Evolutionary conservation across 1,139 yeast species (phyloP).

Genomic region (Magnusiomyces ingens): DNA sequence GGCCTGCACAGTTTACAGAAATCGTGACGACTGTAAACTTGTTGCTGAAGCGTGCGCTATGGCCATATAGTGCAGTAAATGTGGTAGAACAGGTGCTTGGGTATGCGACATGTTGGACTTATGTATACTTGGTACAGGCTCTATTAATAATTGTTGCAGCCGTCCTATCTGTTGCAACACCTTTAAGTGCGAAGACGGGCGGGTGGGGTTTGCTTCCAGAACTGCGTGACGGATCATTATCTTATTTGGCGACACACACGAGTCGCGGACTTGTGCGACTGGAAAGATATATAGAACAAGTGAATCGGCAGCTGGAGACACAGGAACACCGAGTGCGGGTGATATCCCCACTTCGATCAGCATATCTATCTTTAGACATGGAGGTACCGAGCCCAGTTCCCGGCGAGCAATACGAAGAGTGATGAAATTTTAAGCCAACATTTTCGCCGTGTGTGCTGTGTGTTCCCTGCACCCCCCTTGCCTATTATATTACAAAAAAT

Average conservation of each 20-base stretch:
- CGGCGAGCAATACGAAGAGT: constrained; percentile 6
- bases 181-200: background rate
- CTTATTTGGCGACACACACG: constrained; percentile 22
- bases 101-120: constrained; percentile 41
- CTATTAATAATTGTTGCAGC: background rate
- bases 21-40: constrained; percentile 45
- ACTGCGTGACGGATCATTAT: constrained; percentile 4
- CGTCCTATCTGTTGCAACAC: background rate
- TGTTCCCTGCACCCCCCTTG: background rate
- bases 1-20: constrained; percentile 35
- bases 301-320: constrained; percentile 36
- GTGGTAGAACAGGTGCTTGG: constrained; percentile 42
- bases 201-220: constrained; percentile 10
- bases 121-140: constrained; percentile 19
- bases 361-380: constrained; percentile 51
- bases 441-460: background rate
- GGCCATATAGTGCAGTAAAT: constrained; percentile 36
- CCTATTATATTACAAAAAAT: background rate
- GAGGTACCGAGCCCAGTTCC: constrained; percentile 6
- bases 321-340: constrained; percentile 35
- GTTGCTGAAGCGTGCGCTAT: constrained; percentile 38
- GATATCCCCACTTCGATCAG: constrained; percentile 51
- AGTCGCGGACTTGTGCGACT: constrained; percentile 35
- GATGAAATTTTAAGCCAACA: background rate
- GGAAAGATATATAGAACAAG: constrained; percentile 41